Evolutionary conservation across 257 asterid species (phyloP).

Genomic region (Solanum sitiens): DNA sequence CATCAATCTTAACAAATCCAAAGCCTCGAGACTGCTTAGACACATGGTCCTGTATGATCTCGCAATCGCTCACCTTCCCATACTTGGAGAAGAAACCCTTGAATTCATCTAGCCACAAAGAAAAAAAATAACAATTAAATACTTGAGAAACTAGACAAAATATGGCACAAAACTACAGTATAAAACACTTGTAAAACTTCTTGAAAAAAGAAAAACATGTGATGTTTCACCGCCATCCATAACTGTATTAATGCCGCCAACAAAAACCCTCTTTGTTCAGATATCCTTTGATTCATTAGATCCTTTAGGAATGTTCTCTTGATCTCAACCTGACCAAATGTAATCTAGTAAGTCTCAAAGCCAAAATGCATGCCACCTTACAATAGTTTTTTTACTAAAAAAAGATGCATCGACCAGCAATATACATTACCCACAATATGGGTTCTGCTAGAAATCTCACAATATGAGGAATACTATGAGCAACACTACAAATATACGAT

Average conservation of each 20-base stretch:
- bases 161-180: background rate
- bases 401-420: background rate
- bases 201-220: background rate
- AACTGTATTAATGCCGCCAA: conserved; percentile 83
- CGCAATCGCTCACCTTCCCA: conserved; percentile 80
- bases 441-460: background rate
- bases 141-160: background rate
- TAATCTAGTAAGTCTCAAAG: background rate
- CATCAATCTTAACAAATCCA: conserved; percentile 81
- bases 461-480: background rate
- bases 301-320: conserved; percentile 87
- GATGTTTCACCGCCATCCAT: conserved; percentile 53
- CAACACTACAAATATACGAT: background rate
- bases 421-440: background rate
- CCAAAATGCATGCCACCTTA: background rate
- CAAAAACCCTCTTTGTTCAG: conserved; percentile 78
- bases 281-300: conserved; percentile 80
- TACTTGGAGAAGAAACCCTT: conserved; percentile 71
- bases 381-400: background rate
- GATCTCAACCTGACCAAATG: conserved; percentile 62
- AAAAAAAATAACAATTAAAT: background rate
- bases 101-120: conserved; percentile 42
- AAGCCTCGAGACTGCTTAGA: conserved; percentile 90
- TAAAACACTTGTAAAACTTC: background rate
- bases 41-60: conserved; percentile 78